Evolutionary conservation across 257 asterid genomes (phyloP).

Genomic region (Pogostemon cablin): DNA sequence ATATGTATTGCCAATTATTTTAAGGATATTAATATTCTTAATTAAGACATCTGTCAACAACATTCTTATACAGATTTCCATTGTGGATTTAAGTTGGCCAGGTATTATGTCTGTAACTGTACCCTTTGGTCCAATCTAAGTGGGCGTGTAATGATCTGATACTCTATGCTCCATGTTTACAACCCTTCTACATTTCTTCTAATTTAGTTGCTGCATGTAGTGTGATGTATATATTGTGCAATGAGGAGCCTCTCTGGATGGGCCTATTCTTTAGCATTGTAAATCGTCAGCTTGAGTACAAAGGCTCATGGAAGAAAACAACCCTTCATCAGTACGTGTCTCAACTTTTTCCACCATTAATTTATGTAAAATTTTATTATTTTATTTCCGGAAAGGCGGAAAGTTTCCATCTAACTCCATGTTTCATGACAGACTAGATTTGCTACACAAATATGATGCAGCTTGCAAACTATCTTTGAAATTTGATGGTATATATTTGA

Average conservation of each 20-base stretch:
- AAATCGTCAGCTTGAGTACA: constrained; percentile 79
- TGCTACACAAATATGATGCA: constrained; percentile 47
- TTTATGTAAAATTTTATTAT: constrained; percentile 18
- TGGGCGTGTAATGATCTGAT: constrained; percentile 25
- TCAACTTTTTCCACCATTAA: constrained; percentile 14
- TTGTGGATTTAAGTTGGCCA: constrained; percentile 9
- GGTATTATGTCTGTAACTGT: constrained; percentile 6
- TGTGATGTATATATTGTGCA: constrained; percentile 90
- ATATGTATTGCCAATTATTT: neutral
- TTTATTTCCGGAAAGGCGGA: constrained; percentile 27
- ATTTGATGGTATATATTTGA: constrained; percentile 66
- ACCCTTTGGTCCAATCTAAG: neutral
- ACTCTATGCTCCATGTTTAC: constrained; percentile 19
- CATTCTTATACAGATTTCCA: constrained; percentile 11
- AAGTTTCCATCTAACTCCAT: constrained; percentile 32
- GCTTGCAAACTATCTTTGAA: constrained; percentile 45
- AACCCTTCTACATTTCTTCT: constrained; percentile 19
- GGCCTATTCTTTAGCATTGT: constrained; percentile 63
- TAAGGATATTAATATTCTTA: neutral
- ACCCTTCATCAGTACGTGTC: constrained; percentile 81
- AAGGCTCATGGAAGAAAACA: constrained; percentile 97
- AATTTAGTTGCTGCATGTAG: constrained; percentile 49
- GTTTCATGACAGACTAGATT: constrained; percentile 54
- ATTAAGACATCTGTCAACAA: neutral
- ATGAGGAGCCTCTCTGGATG: constrained; percentile 99